Evolutionary conservation across 2,329 filamentous ascomycete species (phyloP).

Genomic region (Pseudopyricularia javanii): DNA sequence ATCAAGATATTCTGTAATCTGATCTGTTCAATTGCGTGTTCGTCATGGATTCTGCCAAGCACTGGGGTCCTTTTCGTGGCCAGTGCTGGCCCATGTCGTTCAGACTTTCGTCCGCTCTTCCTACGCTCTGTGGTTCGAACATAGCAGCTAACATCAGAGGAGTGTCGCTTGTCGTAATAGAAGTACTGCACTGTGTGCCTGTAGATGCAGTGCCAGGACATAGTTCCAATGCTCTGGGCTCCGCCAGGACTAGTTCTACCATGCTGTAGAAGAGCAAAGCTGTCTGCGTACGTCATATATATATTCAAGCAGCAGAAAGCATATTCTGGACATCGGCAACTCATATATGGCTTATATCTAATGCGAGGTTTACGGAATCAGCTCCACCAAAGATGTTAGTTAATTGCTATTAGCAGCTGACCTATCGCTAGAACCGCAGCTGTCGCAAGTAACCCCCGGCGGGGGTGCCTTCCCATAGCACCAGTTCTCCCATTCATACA

Average conservation of each 20-base stretch:
- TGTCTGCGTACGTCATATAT: background rate
- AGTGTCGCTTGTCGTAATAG: background rate
- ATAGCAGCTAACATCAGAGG: background rate
- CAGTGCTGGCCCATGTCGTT: background rate
- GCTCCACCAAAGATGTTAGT: background rate
- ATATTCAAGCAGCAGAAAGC: background rate
- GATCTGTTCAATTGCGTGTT: background rate
- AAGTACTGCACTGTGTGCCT: background rate
- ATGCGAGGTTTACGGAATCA: background rate
- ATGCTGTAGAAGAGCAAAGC: background rate
- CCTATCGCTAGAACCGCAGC: too few relatives aligned
- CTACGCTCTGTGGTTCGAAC: background rate
- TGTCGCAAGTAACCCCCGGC: too few relatives aligned
- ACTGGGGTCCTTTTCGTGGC: background rate
- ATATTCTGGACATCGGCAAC: background rate
- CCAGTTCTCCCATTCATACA: background rate
- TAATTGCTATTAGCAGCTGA: too few relatives aligned
- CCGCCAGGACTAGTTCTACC: background rate
- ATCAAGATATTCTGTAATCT: background rate
- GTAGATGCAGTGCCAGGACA: background rate
- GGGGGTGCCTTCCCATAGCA: too few relatives aligned
- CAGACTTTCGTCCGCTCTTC: background rate
- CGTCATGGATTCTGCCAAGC: background rate
- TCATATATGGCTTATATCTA: background rate
- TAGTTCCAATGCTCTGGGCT: background rate